Evolutionary conservation across 805 yeast genomes (phyloP), one percentile per base, ranked within the genome.

Genomic region (Yarrowia deformans): DNA sequence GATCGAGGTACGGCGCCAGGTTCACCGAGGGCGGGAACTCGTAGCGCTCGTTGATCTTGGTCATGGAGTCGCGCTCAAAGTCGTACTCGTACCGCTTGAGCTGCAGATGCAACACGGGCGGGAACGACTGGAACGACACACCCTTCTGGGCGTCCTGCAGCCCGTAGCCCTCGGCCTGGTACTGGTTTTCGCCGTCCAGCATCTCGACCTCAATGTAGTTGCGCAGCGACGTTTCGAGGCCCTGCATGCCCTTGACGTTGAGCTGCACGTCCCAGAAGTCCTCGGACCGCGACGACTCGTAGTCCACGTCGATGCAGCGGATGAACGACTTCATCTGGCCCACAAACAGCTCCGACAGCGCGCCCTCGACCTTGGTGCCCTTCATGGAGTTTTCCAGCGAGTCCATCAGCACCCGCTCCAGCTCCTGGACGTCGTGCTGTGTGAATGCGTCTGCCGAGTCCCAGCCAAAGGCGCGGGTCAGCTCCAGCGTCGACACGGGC

Each of bases 201-300:
- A 91, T 83, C 79, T 95, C 99, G 39, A 89, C 88, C 73, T 92
- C 96, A 68, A 93, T 87, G 77, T 95, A 95, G 77, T 93, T 91
- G 64, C 87, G 85, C 78, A 95, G 95, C 0, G 97, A 88, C 67
- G 88, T 88, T 69, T 85, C 81, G 60, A 95, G 83, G 74, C 88
- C 87, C 67, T 82, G 83, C 82, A 93, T 84, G 43, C 93, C 90
- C 76, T 91, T 92, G 32, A 95, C 99, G 75, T 95, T 95, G 71
- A 95, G 82, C 79, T 95, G 99, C 71, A 95, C 90, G 81, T 95
- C 99, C 99, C 99, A 95, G 76, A 90, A 95, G 76, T 95, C 98
- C 78, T 95, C 99, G 3, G 84, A 86, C 71, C 98, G 85, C 2
- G 97, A 87, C 48, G 97, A 90, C 80, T 95, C 98, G 77, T 91